Evolutionary conservation across 2,329 filamentous ascomycete species (phyloP).

Genomic region (Epichloe sibirici): DNA sequence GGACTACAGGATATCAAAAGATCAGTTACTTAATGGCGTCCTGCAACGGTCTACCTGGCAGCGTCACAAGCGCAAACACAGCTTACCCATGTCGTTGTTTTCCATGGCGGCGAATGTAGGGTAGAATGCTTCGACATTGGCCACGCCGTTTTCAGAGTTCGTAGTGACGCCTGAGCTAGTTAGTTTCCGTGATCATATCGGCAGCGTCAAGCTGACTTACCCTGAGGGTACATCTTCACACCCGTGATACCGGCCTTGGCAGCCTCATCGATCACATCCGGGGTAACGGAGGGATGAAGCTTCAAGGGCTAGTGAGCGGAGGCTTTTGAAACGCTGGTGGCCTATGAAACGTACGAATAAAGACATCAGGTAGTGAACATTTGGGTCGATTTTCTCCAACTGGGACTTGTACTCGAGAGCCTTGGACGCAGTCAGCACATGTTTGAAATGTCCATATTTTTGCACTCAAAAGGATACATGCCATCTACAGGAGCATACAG

Average conservation of each 20-base stretch:
- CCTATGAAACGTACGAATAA: slow-evolving; percentile 4
- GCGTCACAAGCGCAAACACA: not conserved
- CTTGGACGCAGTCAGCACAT: slow-evolving; percentile 22
- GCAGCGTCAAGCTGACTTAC: not conserved
- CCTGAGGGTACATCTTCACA: slow-evolving; percentile 57
- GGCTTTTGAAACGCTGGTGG: not conserved
- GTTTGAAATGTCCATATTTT: slow-evolving; percentile 5
- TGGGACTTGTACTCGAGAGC: slow-evolving; percentile 54
- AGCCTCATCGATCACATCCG: slow-evolving; percentile 60
- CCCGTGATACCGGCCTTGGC: slow-evolving; percentile 58
- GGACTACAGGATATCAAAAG: slow-evolving; percentile 29
- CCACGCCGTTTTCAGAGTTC: slow-evolving; percentile 56
- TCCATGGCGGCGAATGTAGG: slow-evolving; percentile 87
- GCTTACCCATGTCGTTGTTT: slow-evolving; percentile 46
- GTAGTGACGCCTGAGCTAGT: slow-evolving; percentile 42
- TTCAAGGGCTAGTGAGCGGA: slow-evolving; percentile 9
- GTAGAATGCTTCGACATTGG: slow-evolving; percentile 56
- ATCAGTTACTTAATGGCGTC: not conserved
- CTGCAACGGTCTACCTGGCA: not conserved
- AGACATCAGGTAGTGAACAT: slow-evolving; percentile 62
- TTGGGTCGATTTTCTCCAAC: slow-evolving; percentile 46
- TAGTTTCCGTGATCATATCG: not conserved
- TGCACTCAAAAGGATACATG: too few relatives aligned
- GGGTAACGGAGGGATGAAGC: slow-evolving; percentile 50
- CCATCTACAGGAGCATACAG: too few relatives aligned